A percentile compares a stretch with the other conserved stretches of the same genome.
phyloP scores from a whole-genome alignment of 306 rosid species.

The Ormosia semicastrata region DNA sequence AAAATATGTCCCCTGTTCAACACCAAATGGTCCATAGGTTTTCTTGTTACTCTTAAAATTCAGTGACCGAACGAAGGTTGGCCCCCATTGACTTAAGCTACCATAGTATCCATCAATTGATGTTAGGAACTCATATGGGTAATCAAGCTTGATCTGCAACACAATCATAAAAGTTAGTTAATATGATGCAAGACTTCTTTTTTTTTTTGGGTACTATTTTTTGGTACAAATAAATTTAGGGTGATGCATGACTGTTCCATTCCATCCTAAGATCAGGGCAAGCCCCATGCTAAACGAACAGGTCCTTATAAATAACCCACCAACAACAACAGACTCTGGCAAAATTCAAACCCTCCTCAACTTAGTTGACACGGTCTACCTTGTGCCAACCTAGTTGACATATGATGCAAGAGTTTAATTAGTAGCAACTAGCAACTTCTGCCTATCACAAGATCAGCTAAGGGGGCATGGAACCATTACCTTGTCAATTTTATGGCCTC shows the following conservation, averaged over 20 bases:
- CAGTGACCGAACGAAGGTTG: conserved; percentile 51
- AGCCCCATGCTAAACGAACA: too few relatives aligned
- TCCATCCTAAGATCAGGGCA: neutral
- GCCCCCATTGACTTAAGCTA: conserved; percentile 42
- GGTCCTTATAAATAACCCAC: too few relatives aligned
- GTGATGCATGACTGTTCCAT: neutral
- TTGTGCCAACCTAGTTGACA: too few relatives aligned
- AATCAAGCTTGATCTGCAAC: conserved; percentile 61
- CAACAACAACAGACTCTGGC: too few relatives aligned
- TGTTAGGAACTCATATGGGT: conserved; percentile 62
- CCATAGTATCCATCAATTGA: conserved; percentile 69
- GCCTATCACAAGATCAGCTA: neutral
- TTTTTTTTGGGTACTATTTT: too few relatives aligned
- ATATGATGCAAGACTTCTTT: neutral
- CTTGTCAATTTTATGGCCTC: conserved; percentile 62
- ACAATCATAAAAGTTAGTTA: conserved; percentile 9
- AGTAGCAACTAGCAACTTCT: neutral
- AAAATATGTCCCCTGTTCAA: conserved; percentile 59
- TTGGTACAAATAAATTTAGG: neutral
- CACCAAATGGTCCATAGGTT: conserved; percentile 66
- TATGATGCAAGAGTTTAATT: neutral
- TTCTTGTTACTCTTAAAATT: conserved; percentile 59
- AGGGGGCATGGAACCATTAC: conserved; percentile 13
- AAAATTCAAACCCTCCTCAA: too few relatives aligned
- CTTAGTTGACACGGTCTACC: too few relatives aligned